These are phyloP conservation scores for Eucalyptus paniculata DNA, from an alignment of 345 rosid genomes.

Conservation along the genomic window DNA sequence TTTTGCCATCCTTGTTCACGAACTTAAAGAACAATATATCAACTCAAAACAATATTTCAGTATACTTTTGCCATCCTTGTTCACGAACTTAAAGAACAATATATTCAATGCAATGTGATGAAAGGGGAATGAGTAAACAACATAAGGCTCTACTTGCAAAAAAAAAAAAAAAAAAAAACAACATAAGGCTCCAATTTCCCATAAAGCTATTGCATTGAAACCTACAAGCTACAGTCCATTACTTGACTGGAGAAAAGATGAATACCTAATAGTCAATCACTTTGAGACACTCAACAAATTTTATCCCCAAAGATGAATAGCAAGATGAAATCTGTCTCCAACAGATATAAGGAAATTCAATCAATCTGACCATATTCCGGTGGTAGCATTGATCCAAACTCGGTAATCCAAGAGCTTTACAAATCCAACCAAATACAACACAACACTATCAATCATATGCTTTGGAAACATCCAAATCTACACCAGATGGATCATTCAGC, in stretches of 20 bases:
- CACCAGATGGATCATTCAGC: neutral
- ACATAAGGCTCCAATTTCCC: too few species aligned
- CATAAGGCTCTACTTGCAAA: neutral
- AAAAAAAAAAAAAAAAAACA: too few species aligned
- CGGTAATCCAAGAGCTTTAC: neutral
- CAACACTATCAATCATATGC: neutral
- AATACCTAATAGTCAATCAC: too few species aligned
- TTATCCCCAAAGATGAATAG: neutral
- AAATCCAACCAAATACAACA: neutral
- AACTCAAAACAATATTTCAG: too few species aligned
- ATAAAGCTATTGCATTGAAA: accelerated
- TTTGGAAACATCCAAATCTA: neutral
- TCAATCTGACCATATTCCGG: neutral
- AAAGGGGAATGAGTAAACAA: neutral
- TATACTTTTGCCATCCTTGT: too few species aligned
- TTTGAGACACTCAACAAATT: neutral
- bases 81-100: too few species aligned
- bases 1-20: too few species aligned
- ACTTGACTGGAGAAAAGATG: neutral
- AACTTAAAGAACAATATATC: too few species aligned
- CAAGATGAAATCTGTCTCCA: neutral
- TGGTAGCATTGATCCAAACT: neutral
- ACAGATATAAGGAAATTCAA: neutral
- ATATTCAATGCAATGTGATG: neutral
- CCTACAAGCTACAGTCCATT: neutral